Percentiles rank a stretch among this genome's conserved stretches.
Conservation (phyloP, 345 rosid genomes). For the Gossypium arboreum region DNA sequence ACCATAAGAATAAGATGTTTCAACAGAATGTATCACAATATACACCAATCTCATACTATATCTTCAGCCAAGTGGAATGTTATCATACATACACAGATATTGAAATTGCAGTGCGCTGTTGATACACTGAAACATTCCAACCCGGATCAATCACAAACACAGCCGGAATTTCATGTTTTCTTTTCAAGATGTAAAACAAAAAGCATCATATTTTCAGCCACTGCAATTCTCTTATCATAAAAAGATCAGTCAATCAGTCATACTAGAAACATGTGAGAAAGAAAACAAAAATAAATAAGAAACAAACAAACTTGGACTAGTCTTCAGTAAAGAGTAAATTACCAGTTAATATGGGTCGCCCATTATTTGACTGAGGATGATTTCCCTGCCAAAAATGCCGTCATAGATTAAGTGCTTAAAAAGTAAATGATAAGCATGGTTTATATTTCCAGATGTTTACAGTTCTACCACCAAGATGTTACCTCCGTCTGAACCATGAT, state of each 20-base stretch:
- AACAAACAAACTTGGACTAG: not conserved
- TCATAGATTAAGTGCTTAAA: constrained; percentile 11
- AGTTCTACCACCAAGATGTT: not conserved
- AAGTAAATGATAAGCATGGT: not conserved
- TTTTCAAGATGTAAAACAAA: not conserved
- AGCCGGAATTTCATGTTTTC: not conserved
- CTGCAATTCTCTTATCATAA: not conserved
- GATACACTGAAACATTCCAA: not conserved
- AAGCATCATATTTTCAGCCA: not conserved
- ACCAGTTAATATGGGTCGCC: constrained; percentile 23
- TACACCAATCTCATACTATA: not conserved
- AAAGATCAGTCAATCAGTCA: not conserved
- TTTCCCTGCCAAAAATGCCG: constrained; percentile 31
- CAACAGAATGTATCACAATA: not conserved
- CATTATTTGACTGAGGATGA: constrained; percentile 25
- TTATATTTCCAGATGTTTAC: not conserved
- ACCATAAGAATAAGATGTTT: not conserved
- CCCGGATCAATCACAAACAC: not conserved
- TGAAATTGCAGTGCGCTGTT: not conserved
- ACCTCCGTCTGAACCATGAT: not conserved
- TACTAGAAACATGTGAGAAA: not conserved
- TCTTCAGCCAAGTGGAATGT: constrained; percentile 5
- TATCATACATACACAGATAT: not conserved
- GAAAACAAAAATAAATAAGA: not conserved
- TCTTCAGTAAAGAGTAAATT: constrained; percentile 8